Evolutionary conservation across 2,329 filamentous ascomycete genomes (phyloP).

Genomic region (Fusarium globosum): DNA sequence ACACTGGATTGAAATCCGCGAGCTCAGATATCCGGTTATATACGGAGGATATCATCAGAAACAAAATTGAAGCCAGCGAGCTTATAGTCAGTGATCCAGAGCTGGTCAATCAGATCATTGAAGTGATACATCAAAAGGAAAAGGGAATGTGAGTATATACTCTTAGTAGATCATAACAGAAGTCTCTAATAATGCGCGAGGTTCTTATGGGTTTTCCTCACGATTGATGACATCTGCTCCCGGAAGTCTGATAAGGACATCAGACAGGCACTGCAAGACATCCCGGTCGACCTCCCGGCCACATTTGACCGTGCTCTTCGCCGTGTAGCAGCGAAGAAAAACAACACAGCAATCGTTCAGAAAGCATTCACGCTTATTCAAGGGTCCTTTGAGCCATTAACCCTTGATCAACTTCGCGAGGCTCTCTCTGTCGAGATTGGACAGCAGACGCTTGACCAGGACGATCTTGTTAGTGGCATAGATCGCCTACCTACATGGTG

Average conservation of each 20-base stretch:
- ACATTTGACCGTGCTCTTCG: constrained; percentile 18
- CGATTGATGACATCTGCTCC: constrained; percentile 26
- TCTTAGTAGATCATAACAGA: accelerated
- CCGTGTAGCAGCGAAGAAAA: not conserved
- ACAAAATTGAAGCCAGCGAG: not conserved
- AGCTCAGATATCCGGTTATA: not conserved
- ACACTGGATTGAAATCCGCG: not conserved
- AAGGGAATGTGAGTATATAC: not conserved
- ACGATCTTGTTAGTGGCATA: constrained; percentile 1
- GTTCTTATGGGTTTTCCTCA: constrained; percentile 29
- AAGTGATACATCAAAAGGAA: not conserved
- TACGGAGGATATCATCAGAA: not conserved
- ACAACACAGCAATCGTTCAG: not conserved
- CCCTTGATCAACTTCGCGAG: constrained; percentile 10
- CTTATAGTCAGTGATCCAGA: not conserved
- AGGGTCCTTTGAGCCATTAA: not conserved
- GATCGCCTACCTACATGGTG: constrained; percentile 7
- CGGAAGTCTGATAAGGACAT: constrained; percentile 17
- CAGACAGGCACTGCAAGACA: not conserved
- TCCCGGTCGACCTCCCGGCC: constrained; percentile 8
- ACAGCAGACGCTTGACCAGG: not conserved
- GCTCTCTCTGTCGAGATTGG: constrained; percentile 17
- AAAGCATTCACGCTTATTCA: constrained; percentile 1
- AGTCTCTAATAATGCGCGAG: not conserved
- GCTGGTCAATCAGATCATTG: not conserved